phyloP scores from a whole-genome alignment of 2,329 filamentous ascomycete species.

The Lachnellula arida region DNA sequence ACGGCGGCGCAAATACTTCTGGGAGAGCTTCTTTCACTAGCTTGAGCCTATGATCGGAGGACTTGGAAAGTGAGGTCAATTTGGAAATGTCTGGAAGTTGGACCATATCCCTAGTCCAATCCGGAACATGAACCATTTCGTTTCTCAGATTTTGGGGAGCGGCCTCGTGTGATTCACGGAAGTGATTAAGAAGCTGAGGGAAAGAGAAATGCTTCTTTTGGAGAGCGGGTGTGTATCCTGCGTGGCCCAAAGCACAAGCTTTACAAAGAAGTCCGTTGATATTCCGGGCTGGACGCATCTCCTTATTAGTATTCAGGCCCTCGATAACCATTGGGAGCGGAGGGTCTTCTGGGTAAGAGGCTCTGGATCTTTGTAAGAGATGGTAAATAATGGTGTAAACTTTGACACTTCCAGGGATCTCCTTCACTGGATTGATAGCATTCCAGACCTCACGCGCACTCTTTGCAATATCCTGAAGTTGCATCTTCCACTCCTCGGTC shows the following conservation, averaged over 20 bases:
- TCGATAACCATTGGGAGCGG: slow-evolving; percentile 56
- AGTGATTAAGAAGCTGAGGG: slow-evolving; percentile 55
- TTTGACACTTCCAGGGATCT: slow-evolving; percentile 57
- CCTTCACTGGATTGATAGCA: slow-evolving; percentile 52
- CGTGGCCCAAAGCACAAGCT: slow-evolving; percentile 41
- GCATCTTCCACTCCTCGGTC: slow-evolving; percentile 41
- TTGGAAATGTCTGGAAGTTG: slow-evolving; percentile 49
- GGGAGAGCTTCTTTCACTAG: slow-evolving; percentile 49
- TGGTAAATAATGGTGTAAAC: slow-evolving; percentile 62
- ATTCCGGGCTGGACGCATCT: slow-evolving; percentile 52
- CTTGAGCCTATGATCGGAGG: slow-evolving; percentile 46
- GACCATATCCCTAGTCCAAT: slow-evolving; percentile 57
- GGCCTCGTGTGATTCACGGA: slow-evolving; percentile 39
- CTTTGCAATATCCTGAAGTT: slow-evolving; percentile 49
- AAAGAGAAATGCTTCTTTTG: slow-evolving; percentile 48
- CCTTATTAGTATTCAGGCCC: slow-evolving; percentile 49
- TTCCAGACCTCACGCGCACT: slow-evolving; percentile 61
- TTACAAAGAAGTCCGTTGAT: slow-evolving; percentile 52
- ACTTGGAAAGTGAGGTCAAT: slow-evolving; percentile 44
- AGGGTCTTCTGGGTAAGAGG: slow-evolving; percentile 52
- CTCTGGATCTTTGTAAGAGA: slow-evolving; percentile 51
- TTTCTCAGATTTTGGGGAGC: slow-evolving; percentile 18
- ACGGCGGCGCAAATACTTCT: slow-evolving; percentile 31
- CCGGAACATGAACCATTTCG: slow-evolving; percentile 31
- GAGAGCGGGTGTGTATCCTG: slow-evolving; percentile 18